A percentile compares a stretch with the other conserved stretches of the same genome.
These are phyloP conservation scores for Blastomyces emzantsi DNA, from an alignment of 2,329 filamentous ascomycete species.

Conservation along the genomic window DNA sequence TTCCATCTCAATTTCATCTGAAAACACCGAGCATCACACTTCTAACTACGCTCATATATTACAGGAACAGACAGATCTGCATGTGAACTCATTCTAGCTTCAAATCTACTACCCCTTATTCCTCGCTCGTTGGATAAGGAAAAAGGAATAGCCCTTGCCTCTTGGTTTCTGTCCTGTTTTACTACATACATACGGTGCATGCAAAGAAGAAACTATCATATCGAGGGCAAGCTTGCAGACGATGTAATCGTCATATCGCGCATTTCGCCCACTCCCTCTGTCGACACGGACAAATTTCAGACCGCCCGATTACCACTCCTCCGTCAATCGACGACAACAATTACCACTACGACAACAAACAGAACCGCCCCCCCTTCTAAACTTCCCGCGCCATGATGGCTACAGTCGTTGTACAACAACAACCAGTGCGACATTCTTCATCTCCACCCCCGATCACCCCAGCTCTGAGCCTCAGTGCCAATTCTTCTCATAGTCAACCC, in stretches of 20 bases:
- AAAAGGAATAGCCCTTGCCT: background rate
- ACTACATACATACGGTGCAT: background rate
- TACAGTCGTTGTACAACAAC: slow-evolving; percentile 39
- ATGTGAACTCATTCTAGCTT: background rate
- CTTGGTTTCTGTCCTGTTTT: background rate
- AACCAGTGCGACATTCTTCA: slow-evolving; percentile 40
- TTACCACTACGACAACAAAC: background rate
- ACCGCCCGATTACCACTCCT: slow-evolving; percentile 7
- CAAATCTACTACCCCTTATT: background rate
- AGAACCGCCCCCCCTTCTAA: background rate
- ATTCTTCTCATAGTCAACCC: slow-evolving; percentile 44
- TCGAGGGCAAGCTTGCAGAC: background rate
- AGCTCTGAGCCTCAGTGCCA: slow-evolving; percentile 50
- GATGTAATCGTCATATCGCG: slow-evolving; percentile 1
- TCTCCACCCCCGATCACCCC: slow-evolving; percentile 43
- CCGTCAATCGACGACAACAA: slow-evolving; percentile 2
- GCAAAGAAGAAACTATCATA: background rate
- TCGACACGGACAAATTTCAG: slow-evolving; percentile 8
- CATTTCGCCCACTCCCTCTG: background rate
- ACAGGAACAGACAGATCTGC: background rate
- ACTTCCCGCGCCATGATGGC: slow-evolving; percentile 37
- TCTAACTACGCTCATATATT: background rate
- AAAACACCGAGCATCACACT: background rate
- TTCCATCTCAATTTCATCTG: background rate
- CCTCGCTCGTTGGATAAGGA: slow-evolving; percentile 6